phyloP scores from a whole-genome alignment of 331 rosid species.

The Telfairia occidentalis region DNA sequence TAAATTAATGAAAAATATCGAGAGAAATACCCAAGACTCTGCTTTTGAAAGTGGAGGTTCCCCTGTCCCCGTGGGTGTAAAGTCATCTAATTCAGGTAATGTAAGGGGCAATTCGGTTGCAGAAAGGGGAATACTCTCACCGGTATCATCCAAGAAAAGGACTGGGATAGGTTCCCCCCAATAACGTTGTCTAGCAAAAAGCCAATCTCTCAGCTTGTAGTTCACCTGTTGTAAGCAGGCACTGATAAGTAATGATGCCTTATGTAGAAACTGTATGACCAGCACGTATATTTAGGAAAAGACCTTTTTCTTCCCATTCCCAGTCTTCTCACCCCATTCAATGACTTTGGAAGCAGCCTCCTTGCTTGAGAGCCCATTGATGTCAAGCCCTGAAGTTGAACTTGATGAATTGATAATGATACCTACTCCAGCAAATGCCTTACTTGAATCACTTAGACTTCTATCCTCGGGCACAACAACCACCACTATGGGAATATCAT shows the following conservation, averaged over 20 bases:
- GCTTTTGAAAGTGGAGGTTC: constrained; percentile 93
- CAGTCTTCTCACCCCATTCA: constrained; percentile 76
- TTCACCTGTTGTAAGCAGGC: constrained; percentile 47
- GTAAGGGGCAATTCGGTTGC: constrained; percentile 79
- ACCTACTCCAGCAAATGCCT: constrained; percentile 76
- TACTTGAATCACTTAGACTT: constrained; percentile 30
- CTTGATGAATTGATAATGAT: constrained; percentile 51
- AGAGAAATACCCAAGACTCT: constrained; percentile 56
- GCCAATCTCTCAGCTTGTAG: constrained; percentile 97
- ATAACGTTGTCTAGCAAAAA: constrained; percentile 95
- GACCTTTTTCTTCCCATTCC: constrained; percentile 84
- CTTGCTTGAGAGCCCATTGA: constrained; percentile 68
- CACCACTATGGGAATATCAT: constrained; percentile 49
- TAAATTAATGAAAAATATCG: not conserved
- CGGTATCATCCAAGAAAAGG: constrained; percentile 58
- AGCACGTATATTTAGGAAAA: constrained; percentile 8
- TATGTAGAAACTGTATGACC: not conserved
- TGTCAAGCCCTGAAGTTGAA: constrained; percentile 47
- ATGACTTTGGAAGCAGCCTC: constrained; percentile 62
- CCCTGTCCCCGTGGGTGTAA: constrained; percentile 91
- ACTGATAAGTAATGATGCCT: not conserved
- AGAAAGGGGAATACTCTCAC: constrained; percentile 54
- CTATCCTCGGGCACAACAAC: constrained; percentile 59
- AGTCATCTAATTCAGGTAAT: constrained; percentile 91
- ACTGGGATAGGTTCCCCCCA: constrained; percentile 99